phyloP scores from a whole-genome alignment of 805 yeast species.

The Starmera dryadoides region DNA sequence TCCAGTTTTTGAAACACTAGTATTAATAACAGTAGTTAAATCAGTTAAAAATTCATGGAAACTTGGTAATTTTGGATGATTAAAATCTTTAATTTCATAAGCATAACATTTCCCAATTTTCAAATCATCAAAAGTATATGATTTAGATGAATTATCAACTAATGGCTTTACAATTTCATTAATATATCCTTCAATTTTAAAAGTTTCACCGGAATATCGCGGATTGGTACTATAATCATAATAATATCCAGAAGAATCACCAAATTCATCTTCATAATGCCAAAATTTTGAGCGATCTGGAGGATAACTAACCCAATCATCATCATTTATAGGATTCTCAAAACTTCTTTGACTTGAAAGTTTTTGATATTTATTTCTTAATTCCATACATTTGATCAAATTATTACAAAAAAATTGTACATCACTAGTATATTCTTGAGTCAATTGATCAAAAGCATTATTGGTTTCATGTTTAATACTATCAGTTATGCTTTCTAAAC shows the following conservation, averaged over 20 bases:
- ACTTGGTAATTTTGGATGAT: conserved; percentile 14
- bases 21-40: conserved; percentile 17
- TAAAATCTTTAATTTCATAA: conserved; percentile 18
- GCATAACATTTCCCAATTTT: conserved; percentile 9
- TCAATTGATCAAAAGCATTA: conserved; percentile 5
- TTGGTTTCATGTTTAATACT: background rate
- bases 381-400: conserved; percentile 25
- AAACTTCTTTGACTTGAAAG: conserved; percentile 58
- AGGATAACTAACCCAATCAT: conserved; percentile 76
- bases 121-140: background rate
- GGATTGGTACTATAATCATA: conserved; percentile 15
- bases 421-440: conserved; percentile 7
- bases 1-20: conserved; percentile 7
- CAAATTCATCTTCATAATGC: conserved; percentile 28
- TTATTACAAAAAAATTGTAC: conserved; percentile 7
- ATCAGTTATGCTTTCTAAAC: conserved; percentile 2
- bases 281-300: conserved; percentile 48
- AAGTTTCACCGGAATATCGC: conserved; percentile 29
- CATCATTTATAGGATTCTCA: conserved; percentile 65
- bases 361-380: conserved; percentile 60
- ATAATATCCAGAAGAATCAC: conserved; percentile 17
- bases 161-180: conserved; percentile 6
- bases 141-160: background rate
- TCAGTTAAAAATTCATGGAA: conserved; percentile 25
- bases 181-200: conserved; percentile 23